Evolutionary conservation across 345 rosid genomes (phyloP).

Genomic region (Pelargonium nanum): DNA sequence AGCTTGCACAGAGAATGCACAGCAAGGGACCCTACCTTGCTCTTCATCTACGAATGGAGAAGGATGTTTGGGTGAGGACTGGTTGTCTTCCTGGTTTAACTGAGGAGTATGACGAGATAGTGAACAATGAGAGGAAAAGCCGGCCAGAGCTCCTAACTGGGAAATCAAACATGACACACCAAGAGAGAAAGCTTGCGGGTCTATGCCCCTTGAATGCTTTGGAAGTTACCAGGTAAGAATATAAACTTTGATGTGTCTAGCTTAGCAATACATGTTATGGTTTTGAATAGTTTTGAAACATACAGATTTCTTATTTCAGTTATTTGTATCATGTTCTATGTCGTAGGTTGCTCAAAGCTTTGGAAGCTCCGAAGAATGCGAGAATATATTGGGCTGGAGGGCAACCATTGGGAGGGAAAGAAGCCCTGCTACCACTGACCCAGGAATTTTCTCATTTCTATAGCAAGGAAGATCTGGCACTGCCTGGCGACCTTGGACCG

Average conservation of each 20-base stretch:
- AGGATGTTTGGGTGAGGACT: slow-evolving; percentile 94
- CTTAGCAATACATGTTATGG: neutral
- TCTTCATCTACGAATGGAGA: slow-evolving; percentile 82
- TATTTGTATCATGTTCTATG: too few species aligned
- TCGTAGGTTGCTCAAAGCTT: slow-evolving; percentile 82
- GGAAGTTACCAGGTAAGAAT: slow-evolving; percentile 71
- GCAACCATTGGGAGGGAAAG: slow-evolving; percentile 72
- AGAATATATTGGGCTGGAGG: slow-evolving; percentile 97
- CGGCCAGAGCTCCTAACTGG: slow-evolving; percentile 90
- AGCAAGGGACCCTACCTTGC: slow-evolving; percentile 84
- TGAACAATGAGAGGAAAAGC: slow-evolving; percentile 53
- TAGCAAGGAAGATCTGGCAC: slow-evolving; percentile 75
- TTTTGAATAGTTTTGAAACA: neutral
- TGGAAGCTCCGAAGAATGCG: slow-evolving; percentile 64
- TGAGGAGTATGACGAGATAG: slow-evolving; percentile 60
- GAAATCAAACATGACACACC: slow-evolving; percentile 70
- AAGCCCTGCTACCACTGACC: slow-evolving; percentile 58
- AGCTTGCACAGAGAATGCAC: slow-evolving; percentile 68
- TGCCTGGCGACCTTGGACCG: slow-evolving; percentile 74
- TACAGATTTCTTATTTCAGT: neutral
- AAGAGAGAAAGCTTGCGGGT: slow-evolving; percentile 71
- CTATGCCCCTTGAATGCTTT: slow-evolving; percentile 83
- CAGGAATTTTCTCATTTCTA: slow-evolving; percentile 59
- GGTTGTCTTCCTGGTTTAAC: slow-evolving; percentile 87
- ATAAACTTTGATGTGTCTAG: neutral